phyloP scores from a whole-genome alignment of 225 moss, liverwort and hornwort genomes.

The Polytrichum commune region DNA sequence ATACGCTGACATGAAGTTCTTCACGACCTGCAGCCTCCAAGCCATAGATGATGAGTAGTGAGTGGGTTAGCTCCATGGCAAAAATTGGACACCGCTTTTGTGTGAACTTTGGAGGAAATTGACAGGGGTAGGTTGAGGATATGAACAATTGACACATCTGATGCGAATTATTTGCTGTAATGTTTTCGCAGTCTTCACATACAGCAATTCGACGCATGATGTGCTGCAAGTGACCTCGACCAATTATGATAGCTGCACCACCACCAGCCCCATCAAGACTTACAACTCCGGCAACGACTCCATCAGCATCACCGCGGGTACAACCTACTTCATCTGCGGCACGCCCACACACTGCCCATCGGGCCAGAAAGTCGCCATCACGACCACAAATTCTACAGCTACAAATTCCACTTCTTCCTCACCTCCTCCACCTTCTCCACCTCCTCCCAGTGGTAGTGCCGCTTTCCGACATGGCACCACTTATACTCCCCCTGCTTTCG shows the following conservation, averaged over 20 bases:
- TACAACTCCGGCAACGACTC: constrained; percentile 3
- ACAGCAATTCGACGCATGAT: neutral
- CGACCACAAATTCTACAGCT: neutral
- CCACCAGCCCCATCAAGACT: neutral
- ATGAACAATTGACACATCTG: neutral
- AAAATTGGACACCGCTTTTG: neutral
- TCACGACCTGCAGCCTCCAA: neutral
- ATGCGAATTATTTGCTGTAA: neutral
- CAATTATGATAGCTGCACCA: constrained; percentile 2
- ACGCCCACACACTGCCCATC: constrained; percentile 1
- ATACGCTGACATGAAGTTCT: neutral
- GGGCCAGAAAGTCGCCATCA: constrained; percentile 12
- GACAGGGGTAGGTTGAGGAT: too few relatives aligned
- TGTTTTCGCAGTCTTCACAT: neutral
- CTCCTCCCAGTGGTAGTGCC: neutral
- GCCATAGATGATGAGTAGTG: neutral
- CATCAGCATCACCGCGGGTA: constrained; percentile 1
- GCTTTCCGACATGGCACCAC: too few relatives aligned
- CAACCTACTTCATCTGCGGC: constrained; percentile 19
- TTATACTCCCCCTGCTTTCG: too few relatives aligned
- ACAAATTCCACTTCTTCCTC: neutral
- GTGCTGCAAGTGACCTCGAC: constrained; percentile 9
- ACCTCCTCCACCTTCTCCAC: neutral
- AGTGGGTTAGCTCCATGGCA: too few relatives aligned
- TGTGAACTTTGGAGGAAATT: neutral